Conservation (phyloP, 2,329 filamentous ascomycete genomes). For the Penicillium thymicola region DNA sequence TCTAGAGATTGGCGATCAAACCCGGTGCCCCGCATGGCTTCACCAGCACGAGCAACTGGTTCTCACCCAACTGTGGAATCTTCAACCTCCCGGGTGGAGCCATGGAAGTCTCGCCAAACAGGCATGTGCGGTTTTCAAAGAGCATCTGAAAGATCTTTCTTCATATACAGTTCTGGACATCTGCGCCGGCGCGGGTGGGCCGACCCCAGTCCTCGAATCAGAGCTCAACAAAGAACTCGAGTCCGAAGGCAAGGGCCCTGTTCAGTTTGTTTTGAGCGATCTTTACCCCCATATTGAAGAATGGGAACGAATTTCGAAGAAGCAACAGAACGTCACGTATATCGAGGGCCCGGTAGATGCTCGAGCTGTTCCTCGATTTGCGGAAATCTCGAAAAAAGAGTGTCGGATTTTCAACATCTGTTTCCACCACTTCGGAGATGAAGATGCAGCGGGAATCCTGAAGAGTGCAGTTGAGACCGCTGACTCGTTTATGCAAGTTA, state of each 20-base stretch:
- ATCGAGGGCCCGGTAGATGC: conserved; percentile 64
- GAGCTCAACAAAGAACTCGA: conserved; percentile 51
- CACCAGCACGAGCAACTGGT: conserved; percentile 47
- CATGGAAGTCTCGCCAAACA: conserved; percentile 12
- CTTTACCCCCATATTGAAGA: conserved; percentile 61
- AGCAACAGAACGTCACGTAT: conserved; percentile 58
- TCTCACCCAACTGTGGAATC: conserved; percentile 26
- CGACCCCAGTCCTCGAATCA: conserved; percentile 62
- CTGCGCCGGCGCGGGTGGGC: conserved; percentile 70
- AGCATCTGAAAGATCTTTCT: conserved; percentile 46
- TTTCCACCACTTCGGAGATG: conserved; percentile 74
- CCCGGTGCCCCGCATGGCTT: conserved; percentile 63
- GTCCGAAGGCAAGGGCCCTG: conserved; percentile 27
- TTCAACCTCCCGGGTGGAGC: conserved; percentile 16
- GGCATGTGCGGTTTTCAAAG: conserved; percentile 13
- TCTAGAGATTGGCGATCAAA: conserved; percentile 65
- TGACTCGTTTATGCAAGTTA: conserved; percentile 26
- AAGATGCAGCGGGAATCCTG: conserved; percentile 58
- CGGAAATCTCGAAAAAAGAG: conserved; percentile 47
- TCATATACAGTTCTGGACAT: conserved; percentile 69
- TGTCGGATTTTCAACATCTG: conserved; percentile 70
- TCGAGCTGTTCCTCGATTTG: conserved; percentile 38
- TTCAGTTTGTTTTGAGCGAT: conserved; percentile 64
- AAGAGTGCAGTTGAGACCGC: conserved; percentile 43
- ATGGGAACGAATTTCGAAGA: conserved; percentile 55